Evolutionary conservation across 441 rosid genomes (phyloP).

Genomic region (Populus hybrid): DNA sequence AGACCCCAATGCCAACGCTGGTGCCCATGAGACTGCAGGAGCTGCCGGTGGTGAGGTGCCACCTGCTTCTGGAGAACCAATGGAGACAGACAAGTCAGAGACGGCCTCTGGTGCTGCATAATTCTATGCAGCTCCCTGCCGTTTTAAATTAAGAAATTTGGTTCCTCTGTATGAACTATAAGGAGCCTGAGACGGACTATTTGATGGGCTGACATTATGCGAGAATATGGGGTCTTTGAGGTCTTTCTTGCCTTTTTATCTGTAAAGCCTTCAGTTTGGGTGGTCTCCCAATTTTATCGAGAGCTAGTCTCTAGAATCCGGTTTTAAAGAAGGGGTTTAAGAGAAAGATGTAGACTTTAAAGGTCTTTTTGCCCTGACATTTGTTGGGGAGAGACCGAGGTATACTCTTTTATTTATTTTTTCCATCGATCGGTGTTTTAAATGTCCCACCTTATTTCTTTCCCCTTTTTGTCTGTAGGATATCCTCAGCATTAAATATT

Average conservation of each 20-base stretch:
- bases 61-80: slow-evolving; percentile 48
- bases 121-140: neutral
- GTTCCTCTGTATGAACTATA: slow-evolving; percentile 24
- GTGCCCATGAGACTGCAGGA: slow-evolving; percentile 17
- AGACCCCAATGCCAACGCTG: slow-evolving; percentile 1
- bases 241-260: neutral
- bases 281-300: slow-evolving; percentile 19
- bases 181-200: slow-evolving; percentile 12
- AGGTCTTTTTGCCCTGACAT: neutral
- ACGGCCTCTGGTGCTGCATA: slow-evolving; percentile 20
- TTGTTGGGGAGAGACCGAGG: slow-evolving; percentile 8
- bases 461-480: neutral
- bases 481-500: neutral
- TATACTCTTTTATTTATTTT: neutral
- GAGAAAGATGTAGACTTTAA: slow-evolving; percentile 8
- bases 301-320: slow-evolving; percentile 27
- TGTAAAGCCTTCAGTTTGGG: slow-evolving; percentile 11
- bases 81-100: slow-evolving; percentile 67
- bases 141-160: slow-evolving; percentile 2
- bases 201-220: slow-evolving; percentile 6
- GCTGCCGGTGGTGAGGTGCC: slow-evolving; percentile 36
- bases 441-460: neutral
- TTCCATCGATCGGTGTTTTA: neutral
- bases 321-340: slow-evolving; percentile 15
- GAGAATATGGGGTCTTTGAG: neutral